Conservation (phyloP, 768 basidiomycete species). For the Tylopilus balloui region DNA sequence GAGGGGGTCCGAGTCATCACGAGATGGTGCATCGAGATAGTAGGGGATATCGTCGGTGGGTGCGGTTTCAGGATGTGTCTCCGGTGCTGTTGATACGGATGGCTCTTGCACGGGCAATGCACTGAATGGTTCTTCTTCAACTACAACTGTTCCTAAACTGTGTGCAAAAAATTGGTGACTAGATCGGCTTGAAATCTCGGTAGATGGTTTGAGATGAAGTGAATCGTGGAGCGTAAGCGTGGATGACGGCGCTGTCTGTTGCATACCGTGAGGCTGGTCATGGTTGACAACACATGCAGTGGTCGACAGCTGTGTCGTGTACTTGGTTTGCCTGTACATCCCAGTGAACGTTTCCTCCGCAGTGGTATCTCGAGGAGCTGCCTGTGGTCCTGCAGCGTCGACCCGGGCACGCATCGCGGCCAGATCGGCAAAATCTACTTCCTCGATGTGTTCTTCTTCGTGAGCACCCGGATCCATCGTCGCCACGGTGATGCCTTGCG, state of each 20-base stretch:
- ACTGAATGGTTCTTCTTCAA: background rate
- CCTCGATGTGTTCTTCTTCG: slow-evolving; percentile 44
- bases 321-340: slow-evolving; percentile 27
- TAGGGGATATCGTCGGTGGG: background rate
- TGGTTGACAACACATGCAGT: slow-evolving; percentile 3
- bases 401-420: slow-evolving; percentile 18
- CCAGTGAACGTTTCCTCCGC: slow-evolving; percentile 38
- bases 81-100: background rate
- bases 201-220: slow-evolving; percentile 3
- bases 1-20: background rate
- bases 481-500: background rate
- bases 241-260: background rate
- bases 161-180: background rate
- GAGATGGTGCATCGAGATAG: background rate
- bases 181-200: slow-evolving; percentile 8
- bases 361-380: slow-evolving; percentile 11
- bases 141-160: background rate
- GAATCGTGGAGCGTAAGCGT: slow-evolving; percentile 2
- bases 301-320: background rate
- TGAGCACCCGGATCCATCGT: background rate
- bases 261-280: background rate
- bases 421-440: slow-evolving; percentile 48
- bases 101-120: background rate
- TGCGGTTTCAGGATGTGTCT: background rate
- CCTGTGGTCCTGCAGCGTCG: slow-evolving; percentile 1